Percentiles rank a stretch among this genome's conserved stretches.
phyloP scores from a whole-genome alignment of 169 alveolate species.

The Eimeria brunetti region DNA sequence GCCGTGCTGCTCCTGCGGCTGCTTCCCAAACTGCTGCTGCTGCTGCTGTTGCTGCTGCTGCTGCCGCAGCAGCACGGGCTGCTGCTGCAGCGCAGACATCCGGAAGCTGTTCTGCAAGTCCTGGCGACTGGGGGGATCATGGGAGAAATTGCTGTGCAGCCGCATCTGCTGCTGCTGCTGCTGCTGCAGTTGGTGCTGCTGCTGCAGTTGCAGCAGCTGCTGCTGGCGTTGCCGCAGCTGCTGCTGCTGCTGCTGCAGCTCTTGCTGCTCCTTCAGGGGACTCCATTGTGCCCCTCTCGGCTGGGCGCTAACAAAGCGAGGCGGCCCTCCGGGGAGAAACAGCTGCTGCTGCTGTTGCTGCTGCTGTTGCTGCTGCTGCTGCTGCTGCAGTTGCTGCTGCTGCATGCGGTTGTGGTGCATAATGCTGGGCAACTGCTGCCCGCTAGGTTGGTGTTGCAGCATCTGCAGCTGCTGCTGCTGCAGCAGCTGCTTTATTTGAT shows the following conservation, averaged over 20 bases:
- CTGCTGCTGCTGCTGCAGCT: conserved; percentile 6
- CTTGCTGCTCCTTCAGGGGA: background rate
- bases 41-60: background rate
- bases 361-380: background rate
- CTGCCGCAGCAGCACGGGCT: background rate
- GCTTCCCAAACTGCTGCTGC: background rate
- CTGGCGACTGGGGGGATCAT: no score
- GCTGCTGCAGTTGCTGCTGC: background rate
- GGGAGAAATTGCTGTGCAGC: background rate
- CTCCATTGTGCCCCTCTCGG: background rate
- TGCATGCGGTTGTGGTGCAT: background rate
- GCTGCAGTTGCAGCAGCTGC: no score
- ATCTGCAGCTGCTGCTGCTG: background rate
- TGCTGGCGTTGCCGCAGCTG: no score
- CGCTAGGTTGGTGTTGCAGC: background rate
- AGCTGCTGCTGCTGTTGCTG: background rate
- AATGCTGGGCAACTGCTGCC: background rate
- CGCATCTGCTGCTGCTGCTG: no score
- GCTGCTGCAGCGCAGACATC: background rate
- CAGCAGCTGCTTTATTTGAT: background rate
- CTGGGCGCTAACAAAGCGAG: background rate
- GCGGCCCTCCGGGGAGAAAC: no score
- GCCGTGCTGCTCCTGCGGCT: background rate
- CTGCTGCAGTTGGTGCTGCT: no score
- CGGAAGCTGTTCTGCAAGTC: no score